phyloP scores from a whole-genome alignment of 179 eudicot species.

The Silene coronaria region DNA sequence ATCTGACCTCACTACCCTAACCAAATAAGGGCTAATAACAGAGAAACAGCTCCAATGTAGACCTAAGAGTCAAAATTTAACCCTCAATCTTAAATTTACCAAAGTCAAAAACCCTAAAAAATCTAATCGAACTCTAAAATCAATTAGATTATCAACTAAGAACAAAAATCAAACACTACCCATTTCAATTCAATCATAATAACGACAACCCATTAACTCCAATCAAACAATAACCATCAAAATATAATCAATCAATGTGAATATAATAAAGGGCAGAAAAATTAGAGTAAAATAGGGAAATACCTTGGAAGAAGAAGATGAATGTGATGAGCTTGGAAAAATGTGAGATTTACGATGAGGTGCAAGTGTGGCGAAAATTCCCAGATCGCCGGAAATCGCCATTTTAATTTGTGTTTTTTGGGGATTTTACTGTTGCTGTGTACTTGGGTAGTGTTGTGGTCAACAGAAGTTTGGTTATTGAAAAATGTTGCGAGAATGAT shows the following conservation, averaged over 20 bases:
- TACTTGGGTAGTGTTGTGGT: not conserved
- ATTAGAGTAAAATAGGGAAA: not conserved
- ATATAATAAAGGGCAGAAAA: not conserved
- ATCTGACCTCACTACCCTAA: not conserved
- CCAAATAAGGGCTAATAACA: not conserved
- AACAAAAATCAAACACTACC: not conserved
- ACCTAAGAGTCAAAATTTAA: not conserved
- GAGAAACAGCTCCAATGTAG: not conserved
- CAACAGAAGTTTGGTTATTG: not conserved
- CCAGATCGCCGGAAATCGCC: conserved; percentile 69
- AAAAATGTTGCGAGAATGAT: not conserved
- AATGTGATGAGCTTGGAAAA: conserved; percentile 27
- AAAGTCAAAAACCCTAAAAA: conserved; percentile 1
- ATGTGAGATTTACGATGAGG: conserved; percentile 37
- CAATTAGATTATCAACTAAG: not conserved
- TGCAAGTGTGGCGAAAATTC: conserved; percentile 54
- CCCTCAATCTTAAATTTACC: not conserved
- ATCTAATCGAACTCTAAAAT: not conserved
- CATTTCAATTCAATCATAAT: conserved; percentile 8
- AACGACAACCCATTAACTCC: not conserved
- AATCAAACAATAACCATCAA: not conserved
- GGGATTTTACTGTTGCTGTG: not conserved
- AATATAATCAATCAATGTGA: conserved; percentile 1
- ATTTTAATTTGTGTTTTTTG: conserved; percentile 23
- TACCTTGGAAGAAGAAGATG: conserved; percentile 53